Conservation (phyloP, 2,329 filamentous ascomycete genomes). For the Scedosporium aurantiacum region DNA sequence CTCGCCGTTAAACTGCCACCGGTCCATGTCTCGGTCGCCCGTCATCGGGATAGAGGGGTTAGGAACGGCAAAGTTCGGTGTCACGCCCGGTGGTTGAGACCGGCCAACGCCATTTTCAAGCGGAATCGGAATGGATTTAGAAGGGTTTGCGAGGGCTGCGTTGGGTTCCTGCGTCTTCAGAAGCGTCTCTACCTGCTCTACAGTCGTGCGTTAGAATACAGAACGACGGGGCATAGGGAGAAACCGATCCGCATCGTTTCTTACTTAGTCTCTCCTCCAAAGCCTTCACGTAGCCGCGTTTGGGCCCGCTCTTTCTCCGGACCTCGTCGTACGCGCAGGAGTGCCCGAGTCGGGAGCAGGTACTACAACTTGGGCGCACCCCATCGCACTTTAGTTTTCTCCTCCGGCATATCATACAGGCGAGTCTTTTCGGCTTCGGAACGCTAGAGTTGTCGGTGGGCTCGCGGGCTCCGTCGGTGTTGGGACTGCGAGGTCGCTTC, state of each 20-base stretch:
- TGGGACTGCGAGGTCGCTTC: constrained; percentile 12
- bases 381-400: constrained; percentile 89
- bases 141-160: constrained; percentile 13
- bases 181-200: constrained; percentile 87
- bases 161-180: constrained; percentile 65
- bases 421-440: constrained; percentile 81
- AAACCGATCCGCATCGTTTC: constrained; percentile 21
- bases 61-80: constrained; percentile 8
- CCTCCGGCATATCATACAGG: constrained; percentile 87
- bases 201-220: constrained; percentile 10
- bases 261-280: constrained; percentile 84
- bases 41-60: constrained; percentile 37
- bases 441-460: constrained; percentile 43
- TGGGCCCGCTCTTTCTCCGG: constrained; percentile 86
- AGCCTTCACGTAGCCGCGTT: constrained; percentile 88
- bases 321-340: constrained; percentile 86
- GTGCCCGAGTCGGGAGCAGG: constrained; percentile 77
- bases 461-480: constrained; percentile 28
- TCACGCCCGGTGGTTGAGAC: constrained; percentile 19
- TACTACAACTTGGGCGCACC: constrained; percentile 72
- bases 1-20: constrained; percentile 44
- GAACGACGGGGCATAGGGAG: not conserved
- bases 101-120: constrained; percentile 7
- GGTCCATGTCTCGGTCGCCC: constrained; percentile 36
- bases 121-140: constrained; percentile 14